Percentiles rank a stretch among this genome's conserved stretches.
These are phyloP conservation scores for Agaricus subrufescens DNA, from an alignment of 768 basidiomycete species.

Conservation along the genomic window DNA sequence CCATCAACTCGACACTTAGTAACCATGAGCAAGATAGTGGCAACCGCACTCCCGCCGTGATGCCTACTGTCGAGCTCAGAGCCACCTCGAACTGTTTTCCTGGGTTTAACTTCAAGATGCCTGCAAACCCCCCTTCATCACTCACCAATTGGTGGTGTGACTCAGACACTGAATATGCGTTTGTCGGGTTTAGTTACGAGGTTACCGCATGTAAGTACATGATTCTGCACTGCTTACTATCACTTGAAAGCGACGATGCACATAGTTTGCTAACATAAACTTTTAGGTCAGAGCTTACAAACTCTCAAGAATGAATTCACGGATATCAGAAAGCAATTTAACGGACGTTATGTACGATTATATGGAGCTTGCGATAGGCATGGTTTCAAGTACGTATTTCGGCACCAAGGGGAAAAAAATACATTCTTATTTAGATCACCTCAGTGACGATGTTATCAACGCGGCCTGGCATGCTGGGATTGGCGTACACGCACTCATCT, in stretches of 20 bases:
- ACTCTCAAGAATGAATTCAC: constrained; percentile 52
- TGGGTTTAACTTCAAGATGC: constrained; percentile 50
- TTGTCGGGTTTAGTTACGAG: constrained; percentile 76
- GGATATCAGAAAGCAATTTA: constrained; percentile 54
- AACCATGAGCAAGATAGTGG: neutral
- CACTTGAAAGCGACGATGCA: neutral
- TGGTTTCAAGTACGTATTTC: constrained; percentile 40
- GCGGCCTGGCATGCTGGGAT: constrained; percentile 67
- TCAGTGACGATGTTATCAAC: constrained; percentile 52
- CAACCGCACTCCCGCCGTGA: neutral
- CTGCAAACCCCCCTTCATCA: constrained; percentile 38
- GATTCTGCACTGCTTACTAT: neutral
- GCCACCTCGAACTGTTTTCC: constrained; percentile 30
- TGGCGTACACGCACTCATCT: constrained; percentile 71
- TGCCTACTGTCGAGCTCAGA: neutral
- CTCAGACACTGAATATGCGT: constrained; percentile 60
- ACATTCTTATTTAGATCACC: neutral
- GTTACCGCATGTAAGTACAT: constrained; percentile 52
- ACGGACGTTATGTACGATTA: constrained; percentile 62
- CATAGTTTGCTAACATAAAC: neutral
- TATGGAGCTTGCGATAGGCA: constrained; percentile 42
- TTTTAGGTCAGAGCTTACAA: constrained; percentile 50
- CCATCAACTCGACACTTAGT: neutral
- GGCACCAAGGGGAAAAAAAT: neutral
- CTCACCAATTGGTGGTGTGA: constrained; percentile 62